These are phyloP conservation scores for Capronia coronata DNA, from an alignment of 2,329 filamentous ascomycete species.

Conservation along the genomic window DNA sequence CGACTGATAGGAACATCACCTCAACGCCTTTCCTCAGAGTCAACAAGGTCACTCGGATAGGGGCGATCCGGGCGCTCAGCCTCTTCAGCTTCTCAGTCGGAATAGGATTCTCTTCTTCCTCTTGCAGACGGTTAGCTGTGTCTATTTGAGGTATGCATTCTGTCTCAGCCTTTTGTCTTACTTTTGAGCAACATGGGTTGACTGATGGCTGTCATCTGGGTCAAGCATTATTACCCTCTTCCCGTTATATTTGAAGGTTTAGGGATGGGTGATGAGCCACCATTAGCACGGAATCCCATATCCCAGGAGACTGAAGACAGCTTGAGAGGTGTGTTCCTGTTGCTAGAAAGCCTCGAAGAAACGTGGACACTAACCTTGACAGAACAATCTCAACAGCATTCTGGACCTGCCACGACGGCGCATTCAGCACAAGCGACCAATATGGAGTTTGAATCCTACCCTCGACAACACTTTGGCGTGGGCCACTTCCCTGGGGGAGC, in stretches of 20 bases:
- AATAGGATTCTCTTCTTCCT: slow-evolving; percentile 8
- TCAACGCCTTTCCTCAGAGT: slow-evolving; percentile 8
- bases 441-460: slow-evolving; percentile 23
- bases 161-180: slow-evolving; percentile 8
- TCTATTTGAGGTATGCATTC: slow-evolving; percentile 23
- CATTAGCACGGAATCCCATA: slow-evolving; percentile 53
- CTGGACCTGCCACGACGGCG: slow-evolving; percentile 1
- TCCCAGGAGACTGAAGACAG: slow-evolving; percentile 71
- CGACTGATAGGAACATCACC: slow-evolving; percentile 3
- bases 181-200: slow-evolving; percentile 22
- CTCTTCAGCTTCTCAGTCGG: slow-evolving; percentile 14
- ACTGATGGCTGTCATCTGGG: slow-evolving; percentile 31
- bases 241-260: slow-evolving; percentile 31
- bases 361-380: slow-evolving; percentile 1
- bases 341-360: not conserved
- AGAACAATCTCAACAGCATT: slow-evolving; percentile 12
- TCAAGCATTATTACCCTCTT: slow-evolving; percentile 31
- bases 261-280: slow-evolving; percentile 29
- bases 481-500: slow-evolving; percentile 7
- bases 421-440: slow-evolving; percentile 7
- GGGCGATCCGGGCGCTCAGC: slow-evolving; percentile 20
- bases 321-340: slow-evolving; percentile 34
- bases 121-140: slow-evolving; percentile 12
- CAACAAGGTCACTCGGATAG: slow-evolving; percentile 19
- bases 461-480: slow-evolving; percentile 23